Evolutionary conservation across 495 filamentous ascomycete genomes (phyloP).

Genomic region (Choiromyces venosus): DNA sequence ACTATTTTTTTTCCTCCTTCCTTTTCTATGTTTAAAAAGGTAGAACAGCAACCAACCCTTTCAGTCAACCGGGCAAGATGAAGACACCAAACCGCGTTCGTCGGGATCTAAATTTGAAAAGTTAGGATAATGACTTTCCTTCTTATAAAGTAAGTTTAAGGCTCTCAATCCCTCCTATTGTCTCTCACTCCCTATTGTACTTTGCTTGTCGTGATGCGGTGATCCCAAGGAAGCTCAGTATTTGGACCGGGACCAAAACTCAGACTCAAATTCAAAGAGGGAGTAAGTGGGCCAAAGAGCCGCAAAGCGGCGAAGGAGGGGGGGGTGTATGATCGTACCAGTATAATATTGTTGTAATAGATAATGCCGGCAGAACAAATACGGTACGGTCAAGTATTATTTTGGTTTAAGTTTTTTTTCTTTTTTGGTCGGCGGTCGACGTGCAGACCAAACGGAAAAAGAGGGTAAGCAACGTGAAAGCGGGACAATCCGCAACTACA

Average conservation of each 20-base stretch:
- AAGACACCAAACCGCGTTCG: conserved; percentile 30
- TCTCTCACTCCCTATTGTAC: neutral
- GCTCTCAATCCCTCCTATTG: neutral
- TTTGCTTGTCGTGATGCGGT: neutral
- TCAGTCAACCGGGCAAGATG: conserved; percentile 12
- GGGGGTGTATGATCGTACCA: neutral
- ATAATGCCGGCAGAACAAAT: neutral
- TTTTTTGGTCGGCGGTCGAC: conserved; percentile 19
- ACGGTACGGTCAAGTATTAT: conserved; percentile 24
- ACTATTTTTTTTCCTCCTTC: neutral
- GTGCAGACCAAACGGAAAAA: conserved; percentile 12
- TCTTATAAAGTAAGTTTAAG: conserved; percentile 18
- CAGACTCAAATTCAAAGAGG: neutral
- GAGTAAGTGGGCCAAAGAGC: neutral
- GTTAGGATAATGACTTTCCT: conserved; percentile 3
- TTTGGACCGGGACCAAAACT: neutral
- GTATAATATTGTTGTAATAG: neutral
- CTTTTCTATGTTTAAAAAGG: neutral
- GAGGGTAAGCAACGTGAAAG: neutral
- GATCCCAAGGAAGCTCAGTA: neutral
- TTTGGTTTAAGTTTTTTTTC: conserved; percentile 13
- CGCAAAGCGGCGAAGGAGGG: neutral
- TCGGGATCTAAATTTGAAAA: conserved; percentile 32
- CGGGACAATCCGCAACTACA: conserved; percentile 29
- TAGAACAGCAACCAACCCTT: neutral